Evolutionary conservation across 2,329 filamentous ascomycete species (phyloP).

Genomic region (Apiospora saccharicola): DNA sequence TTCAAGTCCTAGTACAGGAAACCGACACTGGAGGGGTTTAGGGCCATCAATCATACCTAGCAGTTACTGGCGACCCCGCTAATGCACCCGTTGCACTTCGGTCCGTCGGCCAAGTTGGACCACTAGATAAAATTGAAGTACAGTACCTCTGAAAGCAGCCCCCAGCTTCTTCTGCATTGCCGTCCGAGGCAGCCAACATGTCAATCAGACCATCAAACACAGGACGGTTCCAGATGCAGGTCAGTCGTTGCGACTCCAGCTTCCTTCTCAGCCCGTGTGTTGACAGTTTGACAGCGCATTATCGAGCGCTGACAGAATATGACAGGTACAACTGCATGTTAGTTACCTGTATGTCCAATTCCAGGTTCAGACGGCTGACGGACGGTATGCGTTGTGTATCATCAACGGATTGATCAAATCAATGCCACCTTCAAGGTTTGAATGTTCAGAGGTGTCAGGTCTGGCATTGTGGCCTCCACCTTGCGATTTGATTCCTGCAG

Average conservation of each 20-base stretch:
- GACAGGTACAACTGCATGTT: too few species aligned
- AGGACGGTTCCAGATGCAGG: background rate
- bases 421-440: background rate
- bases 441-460: conserved; percentile 1
- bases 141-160: background rate
- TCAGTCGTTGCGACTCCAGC: background rate
- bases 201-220: background rate
- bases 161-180: background rate
- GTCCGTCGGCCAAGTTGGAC: conserved; percentile 22
- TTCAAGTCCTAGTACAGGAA: background rate
- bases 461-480: conserved; percentile 17
- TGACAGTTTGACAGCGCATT: background rate
- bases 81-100: conserved; percentile 22
- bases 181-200: background rate
- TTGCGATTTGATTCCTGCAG: conserved; percentile 19
- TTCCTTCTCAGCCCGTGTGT: background rate
- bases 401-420: conserved; percentile 10
- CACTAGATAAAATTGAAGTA: background rate
- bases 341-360: background rate
- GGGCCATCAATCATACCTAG: background rate
- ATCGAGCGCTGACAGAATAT: background rate
- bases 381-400: background rate
- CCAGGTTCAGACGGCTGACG: background rate
- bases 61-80: conserved; percentile 20
- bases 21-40: background rate